phyloP scores from a whole-genome alignment of 257 asterid genomes.

The Mentha longifolia region DNA sequence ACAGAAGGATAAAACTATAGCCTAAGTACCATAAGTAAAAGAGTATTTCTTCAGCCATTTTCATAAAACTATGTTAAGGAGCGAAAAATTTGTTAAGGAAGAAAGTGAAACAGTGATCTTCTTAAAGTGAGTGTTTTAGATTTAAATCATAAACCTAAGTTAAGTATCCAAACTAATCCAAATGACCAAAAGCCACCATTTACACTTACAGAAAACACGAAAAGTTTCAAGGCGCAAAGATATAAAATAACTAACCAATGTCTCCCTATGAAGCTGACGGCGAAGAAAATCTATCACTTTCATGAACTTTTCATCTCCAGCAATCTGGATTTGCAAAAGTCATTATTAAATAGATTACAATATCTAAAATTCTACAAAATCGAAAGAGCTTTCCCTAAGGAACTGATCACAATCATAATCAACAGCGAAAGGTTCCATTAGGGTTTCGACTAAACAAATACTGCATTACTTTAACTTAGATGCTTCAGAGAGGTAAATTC shows the following conservation, averaged over 20 bases:
- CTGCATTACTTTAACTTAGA: background rate
- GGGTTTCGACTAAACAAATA: background rate
- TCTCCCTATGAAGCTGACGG: conserved; percentile 10
- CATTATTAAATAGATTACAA: background rate
- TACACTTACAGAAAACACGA: background rate
- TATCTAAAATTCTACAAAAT: background rate
- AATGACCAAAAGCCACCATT: background rate
- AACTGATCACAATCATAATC: background rate
- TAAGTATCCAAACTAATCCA: background rate
- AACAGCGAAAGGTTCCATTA: background rate
- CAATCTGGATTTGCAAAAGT: background rate
- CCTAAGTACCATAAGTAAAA: background rate
- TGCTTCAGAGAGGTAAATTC: background rate
- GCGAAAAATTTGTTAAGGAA: background rate
- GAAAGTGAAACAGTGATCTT: background rate
- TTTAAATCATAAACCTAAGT: background rate
- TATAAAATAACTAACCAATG: conserved; percentile 1
- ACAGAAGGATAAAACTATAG: background rate
- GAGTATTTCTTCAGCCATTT: background rate
- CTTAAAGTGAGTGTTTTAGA: background rate
- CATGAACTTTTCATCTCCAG: conserved; percentile 10
- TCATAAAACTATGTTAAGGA: background rate
- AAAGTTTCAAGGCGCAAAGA: background rate
- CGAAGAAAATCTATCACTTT: conserved; percentile 12
- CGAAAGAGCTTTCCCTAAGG: background rate